Evolutionary conservation across 306 rosid genomes (phyloP).

Genomic region (Castanea crenata): DNA sequence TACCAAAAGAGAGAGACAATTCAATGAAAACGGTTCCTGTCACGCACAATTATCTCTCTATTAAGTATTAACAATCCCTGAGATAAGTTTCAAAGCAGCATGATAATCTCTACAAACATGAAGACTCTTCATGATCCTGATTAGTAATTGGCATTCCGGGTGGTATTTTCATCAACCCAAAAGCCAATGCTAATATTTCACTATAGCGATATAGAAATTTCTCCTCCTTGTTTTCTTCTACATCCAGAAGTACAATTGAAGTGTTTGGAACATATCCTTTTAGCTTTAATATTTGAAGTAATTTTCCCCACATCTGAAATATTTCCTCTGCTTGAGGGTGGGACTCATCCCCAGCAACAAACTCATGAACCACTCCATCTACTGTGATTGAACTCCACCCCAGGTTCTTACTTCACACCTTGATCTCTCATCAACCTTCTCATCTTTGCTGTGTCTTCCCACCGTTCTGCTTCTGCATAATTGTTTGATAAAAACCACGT

Average conservation of each 20-base stretch:
- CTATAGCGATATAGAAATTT: conserved; percentile 42
- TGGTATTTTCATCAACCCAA: conserved; percentile 42
- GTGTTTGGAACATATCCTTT: conserved; percentile 55
- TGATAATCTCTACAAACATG: conserved; percentile 58
- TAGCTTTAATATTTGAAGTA: conserved; percentile 37
- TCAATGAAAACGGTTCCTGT: conserved; percentile 46
- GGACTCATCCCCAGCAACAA: conserved; percentile 53
- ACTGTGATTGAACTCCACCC: conserved; percentile 56
- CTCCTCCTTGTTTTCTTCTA: conserved; percentile 49
- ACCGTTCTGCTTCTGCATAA: conserved; percentile 47
- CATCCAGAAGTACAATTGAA: conserved; percentile 49
- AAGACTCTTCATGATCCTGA: conserved; percentile 54
- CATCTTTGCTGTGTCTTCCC: conserved; percentile 35
- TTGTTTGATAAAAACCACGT: conserved; percentile 44
- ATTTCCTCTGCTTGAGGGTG: conserved; percentile 50
- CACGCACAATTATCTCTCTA: conserved; percentile 45
- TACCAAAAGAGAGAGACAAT: conserved; percentile 30
- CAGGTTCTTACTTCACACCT: conserved; percentile 44
- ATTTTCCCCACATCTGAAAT: conserved; percentile 39
- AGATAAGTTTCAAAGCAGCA: conserved; percentile 40
- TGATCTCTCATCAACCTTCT: conserved; percentile 48
- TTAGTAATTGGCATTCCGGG: conserved; percentile 44
- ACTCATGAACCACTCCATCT: conserved; percentile 41
- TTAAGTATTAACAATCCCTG: conserved; percentile 15
- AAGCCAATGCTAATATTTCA: conserved; percentile 46